Conservation (phyloP, 441 rosid genomes). For the Syzygium malaccense region DNA sequence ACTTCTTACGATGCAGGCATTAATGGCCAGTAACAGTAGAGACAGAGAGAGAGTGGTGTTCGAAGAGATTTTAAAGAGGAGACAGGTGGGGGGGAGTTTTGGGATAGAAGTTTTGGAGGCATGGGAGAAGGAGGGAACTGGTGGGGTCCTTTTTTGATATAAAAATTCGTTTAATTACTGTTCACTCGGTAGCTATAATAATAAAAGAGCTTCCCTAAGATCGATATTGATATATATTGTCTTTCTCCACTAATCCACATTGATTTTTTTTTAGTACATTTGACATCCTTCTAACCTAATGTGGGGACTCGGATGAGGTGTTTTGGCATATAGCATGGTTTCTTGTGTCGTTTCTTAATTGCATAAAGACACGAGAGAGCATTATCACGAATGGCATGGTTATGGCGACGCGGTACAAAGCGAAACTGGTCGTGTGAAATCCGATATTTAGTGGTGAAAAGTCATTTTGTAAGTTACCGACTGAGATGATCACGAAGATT, state of each 20-base stretch:
- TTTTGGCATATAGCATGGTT: neutral
- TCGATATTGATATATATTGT: neutral
- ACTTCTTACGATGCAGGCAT: constrained; percentile 2
- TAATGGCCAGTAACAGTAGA: constrained; percentile 16
- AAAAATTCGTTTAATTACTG: neutral
- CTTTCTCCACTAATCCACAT: neutral
- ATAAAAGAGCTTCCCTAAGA: neutral
- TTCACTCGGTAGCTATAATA: neutral
- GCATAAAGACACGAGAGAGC: neutral
- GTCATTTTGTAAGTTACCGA: neutral
- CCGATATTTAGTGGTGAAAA: neutral
- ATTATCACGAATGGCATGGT: neutral
- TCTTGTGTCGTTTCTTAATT: neutral
- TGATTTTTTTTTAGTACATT: too few relatives aligned
- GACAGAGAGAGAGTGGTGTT: constrained; percentile 15
- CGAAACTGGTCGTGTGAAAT: neutral
- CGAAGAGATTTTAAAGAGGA: neutral
- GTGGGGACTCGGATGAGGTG: neutral
- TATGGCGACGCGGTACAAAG: neutral
- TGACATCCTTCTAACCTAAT: neutral
- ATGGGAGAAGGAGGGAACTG: neutral
- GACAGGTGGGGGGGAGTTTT: constrained; percentile 18
- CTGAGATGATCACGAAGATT: neutral
- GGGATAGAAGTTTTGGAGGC: constrained; percentile 1
- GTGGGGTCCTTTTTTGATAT: neutral